These are phyloP conservation scores for Boeremia lycopersici DNA, from an alignment of 2,329 filamentous ascomycete genomes.

Conservation along the genomic window DNA sequence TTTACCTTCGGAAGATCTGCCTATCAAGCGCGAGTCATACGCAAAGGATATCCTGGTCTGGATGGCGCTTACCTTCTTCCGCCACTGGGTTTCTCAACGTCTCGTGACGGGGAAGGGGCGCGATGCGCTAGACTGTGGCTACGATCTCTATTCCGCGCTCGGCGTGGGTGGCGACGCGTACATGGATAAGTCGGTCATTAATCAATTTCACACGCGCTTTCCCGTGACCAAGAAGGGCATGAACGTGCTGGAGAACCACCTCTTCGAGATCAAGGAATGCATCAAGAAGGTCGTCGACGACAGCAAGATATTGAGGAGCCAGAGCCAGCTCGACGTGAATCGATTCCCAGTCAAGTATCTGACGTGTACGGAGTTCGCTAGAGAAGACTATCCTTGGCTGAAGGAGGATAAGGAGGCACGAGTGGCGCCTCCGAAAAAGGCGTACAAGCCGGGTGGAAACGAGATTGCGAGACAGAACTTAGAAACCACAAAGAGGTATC, in stretches of 20 bases:
- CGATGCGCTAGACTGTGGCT: slow-evolving; percentile 53
- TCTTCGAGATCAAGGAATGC: slow-evolving; percentile 51
- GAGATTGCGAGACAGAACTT: slow-evolving; percentile 36
- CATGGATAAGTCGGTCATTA: slow-evolving; percentile 48
- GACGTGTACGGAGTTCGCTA: slow-evolving; percentile 52
- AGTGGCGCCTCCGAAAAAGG: slow-evolving; percentile 19
- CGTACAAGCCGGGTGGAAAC: slow-evolving; percentile 34
- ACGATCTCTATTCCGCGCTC: slow-evolving; percentile 52
- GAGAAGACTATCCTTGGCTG: slow-evolving; percentile 51
- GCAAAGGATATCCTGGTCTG: slow-evolving; percentile 58
- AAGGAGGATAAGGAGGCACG: slow-evolving; percentile 11
- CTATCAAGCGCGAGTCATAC: slow-evolving; percentile 53
- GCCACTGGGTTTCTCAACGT: slow-evolving; percentile 54
- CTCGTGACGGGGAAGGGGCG: slow-evolving; percentile 49
- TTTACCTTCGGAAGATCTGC: slow-evolving; percentile 30
- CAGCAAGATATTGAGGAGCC: slow-evolving; percentile 47
- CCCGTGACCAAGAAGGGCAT: slow-evolving; percentile 53
- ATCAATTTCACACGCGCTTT: slow-evolving; percentile 49
- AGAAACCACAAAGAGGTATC: slow-evolving; percentile 22
- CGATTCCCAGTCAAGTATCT: slow-evolving; percentile 50
- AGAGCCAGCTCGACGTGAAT: slow-evolving; percentile 48
- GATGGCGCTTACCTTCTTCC: slow-evolving; percentile 56
- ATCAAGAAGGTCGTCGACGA: slow-evolving; percentile 49
- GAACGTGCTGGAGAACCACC: slow-evolving; percentile 49
- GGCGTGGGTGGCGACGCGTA: slow-evolving; percentile 51